These are phyloP conservation scores for Lepidopterella palustris DNA, from an alignment of 495 filamentous ascomycete species.

Conservation along the genomic window DNA sequence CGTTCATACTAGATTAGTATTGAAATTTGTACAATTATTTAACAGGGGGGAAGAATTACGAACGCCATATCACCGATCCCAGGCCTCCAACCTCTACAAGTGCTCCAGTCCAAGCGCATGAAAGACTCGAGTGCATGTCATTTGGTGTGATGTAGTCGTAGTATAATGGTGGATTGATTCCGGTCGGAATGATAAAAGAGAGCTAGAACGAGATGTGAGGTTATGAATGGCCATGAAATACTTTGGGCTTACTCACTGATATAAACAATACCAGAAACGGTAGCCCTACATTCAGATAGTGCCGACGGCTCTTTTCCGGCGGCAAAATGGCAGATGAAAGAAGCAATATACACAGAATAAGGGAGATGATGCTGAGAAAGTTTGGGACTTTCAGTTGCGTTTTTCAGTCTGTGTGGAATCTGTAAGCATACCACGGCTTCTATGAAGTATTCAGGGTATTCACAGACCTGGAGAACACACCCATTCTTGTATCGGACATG, in stretches of 20 bases:
- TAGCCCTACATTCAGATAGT: slow-evolving; percentile 36
- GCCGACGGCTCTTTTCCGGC: slow-evolving; percentile 28
- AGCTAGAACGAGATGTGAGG: slow-evolving; percentile 21
- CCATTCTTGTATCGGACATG: slow-evolving; percentile 35
- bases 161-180: slow-evolving; percentile 28
- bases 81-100: slow-evolving; percentile 31
- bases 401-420: slow-evolving; percentile 18
- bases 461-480: slow-evolving; percentile 30
- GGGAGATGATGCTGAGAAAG: slow-evolving; percentile 33
- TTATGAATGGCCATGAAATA: neutral
- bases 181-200: slow-evolving; percentile 34
- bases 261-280: slow-evolving; percentile 31
- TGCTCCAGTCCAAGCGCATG: slow-evolving; percentile 36
- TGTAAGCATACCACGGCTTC: neutral
- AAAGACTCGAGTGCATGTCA: slow-evolving; percentile 30
- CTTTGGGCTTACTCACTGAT: slow-evolving; percentile 10
- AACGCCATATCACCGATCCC: slow-evolving; percentile 29
- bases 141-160: slow-evolving; percentile 37
- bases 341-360: slow-evolving; percentile 35
- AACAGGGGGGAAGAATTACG: neutral
- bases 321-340: slow-evolving; percentile 35
- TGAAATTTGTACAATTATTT: too few species aligned
- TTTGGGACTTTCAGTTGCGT: slow-evolving; percentile 28
- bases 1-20: neutral
- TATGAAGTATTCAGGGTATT: too few species aligned